phyloP scores from a whole-genome alignment of 2,329 filamentous ascomycete genomes.

The Trichoderma gracile region DNA sequence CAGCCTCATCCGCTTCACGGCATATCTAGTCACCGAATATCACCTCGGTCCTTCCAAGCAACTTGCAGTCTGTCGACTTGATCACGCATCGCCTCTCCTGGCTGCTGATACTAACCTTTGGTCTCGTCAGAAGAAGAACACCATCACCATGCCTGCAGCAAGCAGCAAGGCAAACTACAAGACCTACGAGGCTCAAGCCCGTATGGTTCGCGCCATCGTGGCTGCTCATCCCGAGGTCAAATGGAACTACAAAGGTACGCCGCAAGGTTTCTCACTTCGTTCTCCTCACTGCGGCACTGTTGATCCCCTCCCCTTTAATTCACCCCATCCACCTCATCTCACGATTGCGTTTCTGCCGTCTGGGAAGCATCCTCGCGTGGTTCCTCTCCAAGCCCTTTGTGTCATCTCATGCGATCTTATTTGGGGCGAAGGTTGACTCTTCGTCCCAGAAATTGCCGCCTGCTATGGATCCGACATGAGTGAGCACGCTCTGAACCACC shows the following conservation, averaged over 20 bases:
- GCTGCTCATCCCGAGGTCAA: conserved; percentile 56
- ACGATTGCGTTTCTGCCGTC: background rate
- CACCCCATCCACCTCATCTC: background rate
- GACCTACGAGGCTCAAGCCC: conserved; percentile 59
- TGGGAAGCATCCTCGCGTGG: background rate
- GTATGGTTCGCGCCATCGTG: conserved; percentile 61
- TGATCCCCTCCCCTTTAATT: conserved; percentile 1
- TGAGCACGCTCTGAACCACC: conserved; percentile 51
- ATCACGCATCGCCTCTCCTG: background rate
- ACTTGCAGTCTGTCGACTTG: background rate
- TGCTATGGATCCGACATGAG: conserved; percentile 54
- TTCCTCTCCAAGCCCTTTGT: too few species aligned
- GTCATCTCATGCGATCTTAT: background rate
- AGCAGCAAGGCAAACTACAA: conserved; percentile 56
- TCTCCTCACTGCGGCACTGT: background rate
- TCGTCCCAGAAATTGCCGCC: conserved; percentile 47
- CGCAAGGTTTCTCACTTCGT: conserved; percentile 33
- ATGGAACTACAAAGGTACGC: conserved; percentile 63
- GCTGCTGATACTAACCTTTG: background rate
- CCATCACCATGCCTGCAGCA: conserved; percentile 47
- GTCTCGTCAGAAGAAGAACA: background rate
- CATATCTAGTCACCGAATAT: background rate
- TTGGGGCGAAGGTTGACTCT: conserved; percentile 39
- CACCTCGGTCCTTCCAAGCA: background rate
- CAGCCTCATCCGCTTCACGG: background rate